phyloP scores from a whole-genome alignment of 805 yeast species.

The Ogataea nonfermentans region DNA sequence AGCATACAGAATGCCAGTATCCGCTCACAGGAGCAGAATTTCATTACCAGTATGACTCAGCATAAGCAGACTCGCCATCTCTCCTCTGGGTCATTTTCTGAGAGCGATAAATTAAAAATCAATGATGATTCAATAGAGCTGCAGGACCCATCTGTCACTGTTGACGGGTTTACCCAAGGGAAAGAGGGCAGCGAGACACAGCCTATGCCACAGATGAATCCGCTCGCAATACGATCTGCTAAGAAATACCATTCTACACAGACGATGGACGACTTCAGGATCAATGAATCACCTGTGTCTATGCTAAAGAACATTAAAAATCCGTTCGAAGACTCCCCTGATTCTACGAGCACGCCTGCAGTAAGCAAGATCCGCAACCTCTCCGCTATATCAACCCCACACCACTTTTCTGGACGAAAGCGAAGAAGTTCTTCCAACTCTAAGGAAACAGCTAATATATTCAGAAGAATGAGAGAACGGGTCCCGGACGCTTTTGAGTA shows the following conservation, averaged over 20 bases:
- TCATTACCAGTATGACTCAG: neutral
- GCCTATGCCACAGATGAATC: neutral
- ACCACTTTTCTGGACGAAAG: neutral
- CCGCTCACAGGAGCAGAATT: neutral
- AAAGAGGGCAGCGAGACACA: slow-evolving; percentile 1
- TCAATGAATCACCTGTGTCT: slow-evolving; percentile 26
- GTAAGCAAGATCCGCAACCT: slow-evolving; percentile 1
- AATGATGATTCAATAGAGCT: neutral
- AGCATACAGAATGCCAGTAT: neutral
- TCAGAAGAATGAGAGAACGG: slow-evolving; percentile 24
- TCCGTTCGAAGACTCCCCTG: slow-evolving; percentile 38
- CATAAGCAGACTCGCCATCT: too few relatives aligned
- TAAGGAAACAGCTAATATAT: slow-evolving; percentile 22
- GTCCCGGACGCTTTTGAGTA: slow-evolving; percentile 23
- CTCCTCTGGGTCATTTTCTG: neutral
- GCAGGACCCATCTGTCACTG: neutral
- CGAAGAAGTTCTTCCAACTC: neutral
- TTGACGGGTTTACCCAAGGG: neutral
- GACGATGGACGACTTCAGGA: slow-evolving; percentile 7
- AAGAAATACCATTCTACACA: slow-evolving; percentile 1
- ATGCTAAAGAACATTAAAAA: slow-evolving; percentile 32
- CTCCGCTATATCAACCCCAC: slow-evolving; percentile 5
- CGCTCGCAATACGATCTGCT: neutral
- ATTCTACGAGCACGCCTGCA: slow-evolving; percentile 21
- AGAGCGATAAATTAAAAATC: neutral